Percentiles rank a stretch among this genome's conserved stretches.
Conservation (phyloP, 2,329 filamentous ascomycete species). For the Juglanconis juglandina region DNA sequence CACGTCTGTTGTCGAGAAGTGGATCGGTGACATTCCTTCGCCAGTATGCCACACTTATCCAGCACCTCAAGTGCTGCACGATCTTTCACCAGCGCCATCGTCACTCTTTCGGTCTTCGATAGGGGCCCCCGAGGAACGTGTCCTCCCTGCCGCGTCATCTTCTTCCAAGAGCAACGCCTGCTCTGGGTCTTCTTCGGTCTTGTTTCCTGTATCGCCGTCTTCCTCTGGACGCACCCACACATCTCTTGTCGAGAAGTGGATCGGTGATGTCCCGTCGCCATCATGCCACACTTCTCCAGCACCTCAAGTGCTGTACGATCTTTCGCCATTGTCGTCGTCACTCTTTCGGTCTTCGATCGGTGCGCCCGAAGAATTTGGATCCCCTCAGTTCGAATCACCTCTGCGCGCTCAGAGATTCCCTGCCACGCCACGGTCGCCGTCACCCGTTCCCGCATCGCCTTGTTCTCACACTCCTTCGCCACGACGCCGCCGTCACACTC, state of each 20-base stretch:
- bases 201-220: neutral
- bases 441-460: neutral
- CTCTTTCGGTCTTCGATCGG: neutral
- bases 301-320: neutral
- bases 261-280: neutral
- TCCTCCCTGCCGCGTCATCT: neutral
- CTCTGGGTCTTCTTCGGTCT: neutral
- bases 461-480: neutral
- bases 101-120: slow-evolving; percentile 1
- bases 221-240: neutral
- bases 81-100: neutral
- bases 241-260: neutral
- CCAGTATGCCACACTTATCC: neutral
- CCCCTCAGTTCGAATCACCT: neutral
- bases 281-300: neutral
- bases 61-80: neutral
- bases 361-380: neutral
- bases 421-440: neutral
- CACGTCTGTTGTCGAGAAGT: neutral
- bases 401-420: neutral
- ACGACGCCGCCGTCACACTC: neutral
- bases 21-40: neutral
- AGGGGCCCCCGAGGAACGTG: neutral
- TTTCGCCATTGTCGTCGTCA: neutral
- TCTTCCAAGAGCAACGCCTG: neutral